These are phyloP conservation scores for Alternaria viburni DNA, from an alignment of 2,329 filamentous ascomycete genomes.

Conservation along the genomic window DNA sequence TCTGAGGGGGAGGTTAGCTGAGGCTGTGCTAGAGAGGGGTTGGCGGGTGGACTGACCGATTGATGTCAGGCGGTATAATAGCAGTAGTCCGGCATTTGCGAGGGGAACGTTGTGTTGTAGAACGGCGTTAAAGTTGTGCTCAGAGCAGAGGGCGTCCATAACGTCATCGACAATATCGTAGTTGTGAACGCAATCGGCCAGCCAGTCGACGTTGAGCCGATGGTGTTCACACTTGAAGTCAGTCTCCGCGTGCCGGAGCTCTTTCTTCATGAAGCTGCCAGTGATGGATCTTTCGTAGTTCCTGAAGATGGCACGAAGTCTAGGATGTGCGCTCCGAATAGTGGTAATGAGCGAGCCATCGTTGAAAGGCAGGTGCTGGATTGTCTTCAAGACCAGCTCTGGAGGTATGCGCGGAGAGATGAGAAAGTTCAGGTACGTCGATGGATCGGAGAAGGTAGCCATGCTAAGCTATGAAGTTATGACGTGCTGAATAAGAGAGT, in stretches of 20 bases:
- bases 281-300: conserved; percentile 38
- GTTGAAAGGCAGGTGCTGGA: conserved; percentile 34
- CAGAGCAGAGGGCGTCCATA: conserved; percentile 36
- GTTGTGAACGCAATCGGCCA: conserved; percentile 32
- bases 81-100: conserved; percentile 34
- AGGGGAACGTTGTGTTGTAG: conserved; percentile 33
- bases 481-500: background rate
- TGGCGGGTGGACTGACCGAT: conserved; percentile 20
- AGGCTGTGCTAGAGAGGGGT: background rate
- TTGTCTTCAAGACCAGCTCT: conserved; percentile 35
- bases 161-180: conserved; percentile 42
- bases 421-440: conserved; percentile 10
- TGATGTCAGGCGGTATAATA: conserved; percentile 31
- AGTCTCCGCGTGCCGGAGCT: conserved; percentile 34
- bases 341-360: conserved; percentile 26
- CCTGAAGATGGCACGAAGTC: conserved; percentile 23
- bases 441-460: conserved; percentile 1
- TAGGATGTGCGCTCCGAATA: conserved; percentile 26
- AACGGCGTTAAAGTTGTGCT: conserved; percentile 34
- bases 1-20: conserved; percentile 9
- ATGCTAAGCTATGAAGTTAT: conserved; percentile 9
- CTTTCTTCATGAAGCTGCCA: conserved; percentile 25
- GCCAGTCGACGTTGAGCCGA: conserved; percentile 27
- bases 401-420: conserved; percentile 29
- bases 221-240: conserved; percentile 32